Evolutionary conservation across 2,329 filamentous ascomycete species (phyloP).

Genomic region (Trichoderma lentiforme): DNA sequence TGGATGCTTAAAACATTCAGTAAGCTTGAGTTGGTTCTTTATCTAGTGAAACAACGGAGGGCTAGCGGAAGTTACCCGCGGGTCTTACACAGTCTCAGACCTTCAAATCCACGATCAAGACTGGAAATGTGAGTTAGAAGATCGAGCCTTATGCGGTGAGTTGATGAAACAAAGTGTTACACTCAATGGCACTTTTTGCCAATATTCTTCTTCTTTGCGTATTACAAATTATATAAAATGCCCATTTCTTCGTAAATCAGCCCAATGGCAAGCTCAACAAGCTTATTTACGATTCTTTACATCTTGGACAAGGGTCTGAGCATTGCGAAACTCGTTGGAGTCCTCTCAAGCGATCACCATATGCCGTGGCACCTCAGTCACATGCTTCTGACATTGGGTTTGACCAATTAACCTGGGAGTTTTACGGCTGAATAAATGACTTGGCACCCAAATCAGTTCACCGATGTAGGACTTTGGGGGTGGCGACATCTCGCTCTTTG

Average conservation of each 20-base stretch:
- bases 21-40: background rate
- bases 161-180: background rate
- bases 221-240: background rate
- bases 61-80: background rate
- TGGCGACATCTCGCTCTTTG: background rate
- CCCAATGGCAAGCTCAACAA: background rate
- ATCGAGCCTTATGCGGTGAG: background rate
- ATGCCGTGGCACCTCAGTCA: background rate
- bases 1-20: background rate
- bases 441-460: background rate
- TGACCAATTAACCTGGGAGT: background rate
- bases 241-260: background rate
- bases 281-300: background rate
- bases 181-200: background rate
- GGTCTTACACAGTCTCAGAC: slow-evolving; percentile 1
- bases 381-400: background rate
- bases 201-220: background rate
- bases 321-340: background rate
- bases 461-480: background rate
- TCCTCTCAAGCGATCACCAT: background rate
- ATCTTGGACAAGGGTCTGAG: background rate
- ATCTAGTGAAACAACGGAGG: background rate
- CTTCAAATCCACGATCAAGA: background rate
- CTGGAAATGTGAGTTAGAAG: background rate
- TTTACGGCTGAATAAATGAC: background rate